Conservation (phyloP, 108 stramenopile genomes). For the Skeletonema potamos region DNA sequence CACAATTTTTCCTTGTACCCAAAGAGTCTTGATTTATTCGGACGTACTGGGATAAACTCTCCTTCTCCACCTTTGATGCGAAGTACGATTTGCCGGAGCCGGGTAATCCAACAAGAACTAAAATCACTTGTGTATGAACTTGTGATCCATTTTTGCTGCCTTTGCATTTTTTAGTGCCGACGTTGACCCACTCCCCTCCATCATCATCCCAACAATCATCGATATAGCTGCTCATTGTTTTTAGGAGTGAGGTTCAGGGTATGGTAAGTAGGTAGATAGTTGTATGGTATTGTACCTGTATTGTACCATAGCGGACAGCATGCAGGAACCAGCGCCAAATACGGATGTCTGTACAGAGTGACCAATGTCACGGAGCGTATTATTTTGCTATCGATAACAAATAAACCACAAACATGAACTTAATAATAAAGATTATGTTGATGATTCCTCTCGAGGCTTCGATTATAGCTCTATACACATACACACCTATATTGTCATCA, state of each 20-base stretch:
- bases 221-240: background rate
- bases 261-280: no score
- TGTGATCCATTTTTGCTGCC: background rate
- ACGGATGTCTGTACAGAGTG: no score
- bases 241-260: no score
- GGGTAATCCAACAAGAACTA: constrained; percentile 64
- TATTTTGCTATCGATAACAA: no score
- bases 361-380: no score
- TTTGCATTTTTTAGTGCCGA: background rate
- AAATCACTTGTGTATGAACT: constrained; percentile 2
- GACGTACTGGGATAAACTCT: constrained; percentile 36
- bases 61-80: constrained; percentile 40
- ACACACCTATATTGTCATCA: background rate
- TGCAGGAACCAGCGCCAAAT: no score
- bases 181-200: background rate
- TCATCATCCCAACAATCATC: background rate
- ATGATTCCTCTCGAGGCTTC: no score
- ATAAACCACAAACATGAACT: no score
- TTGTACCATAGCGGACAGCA: no score
- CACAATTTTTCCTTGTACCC: constrained; percentile 51
- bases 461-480: background rate
- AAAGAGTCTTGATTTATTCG: constrained; percentile 72
- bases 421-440: no score
- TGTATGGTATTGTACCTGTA: no score
- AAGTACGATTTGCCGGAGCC: constrained; percentile 73